These are phyloP conservation scores for Telopea speciosissima DNA, from an alignment of 177 flowering plant genomes.

Conservation along the genomic window DNA sequence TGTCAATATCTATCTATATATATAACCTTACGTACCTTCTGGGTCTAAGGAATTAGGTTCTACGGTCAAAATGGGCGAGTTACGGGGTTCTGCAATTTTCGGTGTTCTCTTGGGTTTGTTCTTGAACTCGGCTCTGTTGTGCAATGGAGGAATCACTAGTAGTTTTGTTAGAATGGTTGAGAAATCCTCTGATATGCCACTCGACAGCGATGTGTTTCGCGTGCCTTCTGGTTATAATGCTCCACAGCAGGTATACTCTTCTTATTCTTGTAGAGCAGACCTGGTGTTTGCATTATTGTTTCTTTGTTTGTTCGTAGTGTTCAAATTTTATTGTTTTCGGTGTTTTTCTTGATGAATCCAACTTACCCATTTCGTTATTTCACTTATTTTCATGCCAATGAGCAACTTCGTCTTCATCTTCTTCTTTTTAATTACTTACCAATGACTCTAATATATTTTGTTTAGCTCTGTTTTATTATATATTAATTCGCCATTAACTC, in stretches of 20 bases:
- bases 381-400: no score
- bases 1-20: no score
- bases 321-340: background rate
- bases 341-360: background rate
- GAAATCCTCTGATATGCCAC: conserved; percentile 41
- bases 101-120: conserved; percentile 11
- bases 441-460: no score
- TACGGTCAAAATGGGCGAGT: conserved; percentile 2
- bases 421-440: no score
- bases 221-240: conserved; percentile 56
- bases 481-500: no score
- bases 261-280: no score
- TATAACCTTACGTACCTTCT: no score
- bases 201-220: conserved; percentile 43
- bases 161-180: conserved; percentile 30
- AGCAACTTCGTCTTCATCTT: no score
- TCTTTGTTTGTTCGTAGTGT: background rate
- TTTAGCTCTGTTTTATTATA: no score
- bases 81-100: background rate
- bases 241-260: conserved; percentile 44
- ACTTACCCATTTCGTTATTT: background rate
- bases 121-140: conserved; percentile 27
- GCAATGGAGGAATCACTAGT: conserved; percentile 43
- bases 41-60: no score
- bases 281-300: no score